Percentiles rank a stretch among this genome's conserved stretches.
Conservation (phyloP, 192 early-diverging fungal species). For the Geranomyces michiganensis region DNA sequence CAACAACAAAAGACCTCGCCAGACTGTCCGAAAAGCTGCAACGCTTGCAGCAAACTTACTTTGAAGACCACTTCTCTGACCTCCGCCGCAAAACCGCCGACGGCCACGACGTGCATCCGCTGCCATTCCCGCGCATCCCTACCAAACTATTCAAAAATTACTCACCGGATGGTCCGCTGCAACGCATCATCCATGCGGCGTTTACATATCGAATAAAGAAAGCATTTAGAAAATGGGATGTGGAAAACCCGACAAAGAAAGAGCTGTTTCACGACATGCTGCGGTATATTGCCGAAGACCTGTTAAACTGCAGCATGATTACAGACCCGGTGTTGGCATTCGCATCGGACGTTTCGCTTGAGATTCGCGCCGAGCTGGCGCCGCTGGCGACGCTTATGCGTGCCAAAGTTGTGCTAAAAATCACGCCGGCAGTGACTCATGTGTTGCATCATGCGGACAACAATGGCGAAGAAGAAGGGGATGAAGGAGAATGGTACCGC, state of each 20-base stretch:
- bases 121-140: slow-evolving; percentile 25
- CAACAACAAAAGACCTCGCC: slow-evolving; percentile 29
- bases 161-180: slow-evolving; percentile 19
- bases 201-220: slow-evolving; percentile 8
- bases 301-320: slow-evolving; percentile 5
- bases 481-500: slow-evolving; percentile 31
- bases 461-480: background rate
- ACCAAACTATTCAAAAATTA: slow-evolving; percentile 35
- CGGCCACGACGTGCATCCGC: background rate
- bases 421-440: slow-evolving; percentile 34
- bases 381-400: slow-evolving; percentile 12
- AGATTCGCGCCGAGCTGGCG: slow-evolving; percentile 14
- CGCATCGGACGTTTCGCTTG: background rate
- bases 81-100: background rate
- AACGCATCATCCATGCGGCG: slow-evolving; percentile 16
- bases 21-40: slow-evolving; percentile 11
- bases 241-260: slow-evolving; percentile 6
- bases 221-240: slow-evolving; percentile 24
- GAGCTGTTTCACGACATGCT: background rate
- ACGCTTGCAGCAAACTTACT: slow-evolving; percentile 11
- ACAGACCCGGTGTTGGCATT: slow-evolving; percentile 14
- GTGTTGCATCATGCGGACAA: slow-evolving; percentile 13
- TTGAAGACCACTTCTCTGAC: background rate
- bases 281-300: background rate
- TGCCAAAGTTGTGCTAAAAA: slow-evolving; percentile 15